phyloP scores from a whole-genome alignment of 106 monocot genomes.

The Gastrodia elata region DNA sequence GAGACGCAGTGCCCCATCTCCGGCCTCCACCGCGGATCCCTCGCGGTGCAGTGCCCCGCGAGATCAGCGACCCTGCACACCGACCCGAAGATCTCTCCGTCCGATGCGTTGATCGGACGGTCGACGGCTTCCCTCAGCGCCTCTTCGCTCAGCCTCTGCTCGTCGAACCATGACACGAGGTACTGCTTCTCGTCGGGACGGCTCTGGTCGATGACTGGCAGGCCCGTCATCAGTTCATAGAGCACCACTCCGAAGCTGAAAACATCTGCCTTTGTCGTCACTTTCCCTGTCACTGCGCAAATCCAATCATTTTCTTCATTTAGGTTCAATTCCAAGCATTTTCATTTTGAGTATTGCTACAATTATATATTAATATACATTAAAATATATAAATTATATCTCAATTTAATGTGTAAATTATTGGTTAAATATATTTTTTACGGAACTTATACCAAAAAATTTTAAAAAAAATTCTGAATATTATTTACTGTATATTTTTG shows the following conservation, averaged over 20 bases:
- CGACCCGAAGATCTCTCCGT: constrained; percentile 33
- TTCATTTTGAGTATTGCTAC: too few species aligned
- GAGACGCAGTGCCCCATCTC: constrained; percentile 47
- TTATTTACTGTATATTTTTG: too few species aligned
- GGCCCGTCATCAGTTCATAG: constrained; percentile 62
- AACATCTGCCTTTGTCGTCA: constrained; percentile 72
- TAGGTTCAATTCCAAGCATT: too few species aligned
- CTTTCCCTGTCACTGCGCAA: constrained; percentile 35
- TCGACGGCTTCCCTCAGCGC: constrained; percentile 34
- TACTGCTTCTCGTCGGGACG: constrained; percentile 42
- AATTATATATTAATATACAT: too few species aligned
- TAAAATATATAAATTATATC: too few species aligned
- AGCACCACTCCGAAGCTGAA: constrained; percentile 81
- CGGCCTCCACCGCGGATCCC: constrained; percentile 45
- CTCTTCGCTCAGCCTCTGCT: constrained; percentile 23
- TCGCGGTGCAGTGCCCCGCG: constrained; percentile 48
- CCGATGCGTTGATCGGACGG: constrained; percentile 19
- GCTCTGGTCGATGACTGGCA: constrained; percentile 50
- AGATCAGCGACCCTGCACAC: constrained; percentile 38
- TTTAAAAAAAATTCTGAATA: not conserved
- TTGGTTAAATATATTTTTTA: too few species aligned
- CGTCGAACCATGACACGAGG: constrained; percentile 44
- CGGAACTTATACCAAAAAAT: not conserved
- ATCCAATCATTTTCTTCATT: too few species aligned
- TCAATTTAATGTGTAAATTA: too few species aligned